phyloP scores from a whole-genome alignment of 352 stramenopile species.

The Peronospora destructor region DNA sequence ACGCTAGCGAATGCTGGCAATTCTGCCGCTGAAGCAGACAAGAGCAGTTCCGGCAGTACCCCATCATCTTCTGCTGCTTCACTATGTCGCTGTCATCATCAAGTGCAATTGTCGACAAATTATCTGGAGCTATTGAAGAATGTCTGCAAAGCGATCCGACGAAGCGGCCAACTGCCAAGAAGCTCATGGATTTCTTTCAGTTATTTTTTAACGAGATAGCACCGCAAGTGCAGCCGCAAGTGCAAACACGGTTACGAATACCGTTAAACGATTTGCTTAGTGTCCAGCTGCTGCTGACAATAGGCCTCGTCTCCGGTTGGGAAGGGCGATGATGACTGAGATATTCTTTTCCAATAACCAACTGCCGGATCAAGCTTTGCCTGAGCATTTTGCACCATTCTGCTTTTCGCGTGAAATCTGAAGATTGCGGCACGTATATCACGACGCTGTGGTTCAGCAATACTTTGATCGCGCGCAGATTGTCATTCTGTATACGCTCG shows the following conservation, averaged over 20 bases:
- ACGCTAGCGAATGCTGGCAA: constrained; percentile 28
- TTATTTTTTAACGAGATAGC: constrained; percentile 35
- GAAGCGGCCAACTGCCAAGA: constrained; percentile 47
- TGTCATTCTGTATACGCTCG: constrained; percentile 8
- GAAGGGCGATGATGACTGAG: constrained; percentile 21
- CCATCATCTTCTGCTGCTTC: constrained; percentile 33
- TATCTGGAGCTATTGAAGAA: constrained; percentile 41
- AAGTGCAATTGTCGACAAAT: constrained; percentile 35
- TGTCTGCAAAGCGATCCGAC: constrained; percentile 56
- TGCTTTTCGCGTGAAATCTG: constrained; percentile 12
- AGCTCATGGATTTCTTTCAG: constrained; percentile 44
- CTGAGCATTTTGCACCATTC: neutral
- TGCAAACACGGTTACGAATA: constrained; percentile 6
- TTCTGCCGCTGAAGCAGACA: constrained; percentile 25
- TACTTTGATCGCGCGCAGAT: constrained; percentile 4
- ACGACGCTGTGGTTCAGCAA: constrained; percentile 1
- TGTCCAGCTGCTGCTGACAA: neutral
- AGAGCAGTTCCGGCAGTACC: constrained; percentile 40
- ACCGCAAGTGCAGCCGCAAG: neutral
- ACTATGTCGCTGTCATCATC: constrained; percentile 26
- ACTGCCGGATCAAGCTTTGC: constrained; percentile 14
- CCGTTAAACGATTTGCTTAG: constrained; percentile 4
- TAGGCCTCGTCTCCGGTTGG: constrained; percentile 16
- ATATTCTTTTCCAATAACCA: constrained; percentile 8
- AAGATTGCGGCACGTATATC: neutral